Evolutionary conservation across 2,329 filamentous ascomycete species (phyloP), one percentile per base, ranked within the genome.

Genomic region (Colletotrichum siamense): DNA sequence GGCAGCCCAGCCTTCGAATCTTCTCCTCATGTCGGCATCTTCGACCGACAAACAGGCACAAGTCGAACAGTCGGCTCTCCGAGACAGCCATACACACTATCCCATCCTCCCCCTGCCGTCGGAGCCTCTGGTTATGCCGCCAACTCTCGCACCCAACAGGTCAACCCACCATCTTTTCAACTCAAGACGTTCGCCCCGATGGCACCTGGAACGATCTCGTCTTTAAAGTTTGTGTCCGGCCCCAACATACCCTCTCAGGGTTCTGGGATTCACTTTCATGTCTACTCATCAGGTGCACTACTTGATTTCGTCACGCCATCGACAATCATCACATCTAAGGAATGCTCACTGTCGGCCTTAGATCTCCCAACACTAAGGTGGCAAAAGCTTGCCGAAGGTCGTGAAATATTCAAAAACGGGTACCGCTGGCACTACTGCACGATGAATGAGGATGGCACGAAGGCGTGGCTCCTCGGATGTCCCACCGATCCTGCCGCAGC

Each of bases 341-440:
- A 99, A 80, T 99, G 96, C 79, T 98, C 96, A 24, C 85, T 99
- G 26, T 98, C 96, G 0, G 95, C 96, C 5, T 87, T 99, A 30
- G 97, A 99, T 80, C 88, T 99, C 13, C 94, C 94, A 74, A 94
- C 95, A 1, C 87, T 99, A 66, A 93, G 96, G 64, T 99, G 97
- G 97, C 96, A 98, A 84, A 98, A 96, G 82, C 89, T 99, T 22
- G 97, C 96, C 2, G 96, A 98, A 81, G 97, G 97, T 5, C 94
- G 95, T 66, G 97, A 99, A 82, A 94, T 99, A 39, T 99, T 98
- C 86, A 95, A 95, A 79, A 89, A 93, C 0, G 95, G 94, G n/a
- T 99, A 97, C 84, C 92, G 96, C 76, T 99, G 97, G 97, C 96
- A 99, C 84, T 99, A 99, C 83, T 99, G 97, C 84, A 98, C 96